Percentiles rank a stretch among this genome's conserved stretches.
These are phyloP conservation scores for Sherardia arvensis DNA, from an alignment of 257 asterid genomes.

Conservation along the genomic window DNA sequence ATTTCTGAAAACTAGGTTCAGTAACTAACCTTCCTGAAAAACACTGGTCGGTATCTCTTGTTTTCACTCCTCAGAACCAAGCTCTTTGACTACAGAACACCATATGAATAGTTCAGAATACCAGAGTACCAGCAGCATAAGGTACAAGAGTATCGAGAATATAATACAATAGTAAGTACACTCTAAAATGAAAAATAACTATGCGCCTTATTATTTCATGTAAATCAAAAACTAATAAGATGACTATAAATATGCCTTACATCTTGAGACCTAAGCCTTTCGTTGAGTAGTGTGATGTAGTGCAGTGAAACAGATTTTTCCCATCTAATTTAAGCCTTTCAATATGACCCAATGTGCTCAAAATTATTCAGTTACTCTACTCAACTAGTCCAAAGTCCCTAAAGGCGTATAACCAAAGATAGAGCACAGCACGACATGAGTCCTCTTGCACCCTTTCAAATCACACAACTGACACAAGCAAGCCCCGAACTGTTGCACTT, in stretches of 20 bases:
- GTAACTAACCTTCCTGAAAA: constrained; percentile 73
- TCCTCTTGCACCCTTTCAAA: not conserved
- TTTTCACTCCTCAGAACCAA: constrained; percentile 61
- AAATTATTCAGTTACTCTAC: not conserved
- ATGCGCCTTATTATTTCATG: not conserved
- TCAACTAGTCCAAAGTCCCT: not conserved
- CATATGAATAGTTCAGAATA: constrained; percentile 5
- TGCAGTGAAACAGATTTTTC: not conserved
- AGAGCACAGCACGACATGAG: not conserved
- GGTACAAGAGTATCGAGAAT: not conserved
- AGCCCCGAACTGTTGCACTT: not conserved
- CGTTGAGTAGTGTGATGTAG: not conserved
- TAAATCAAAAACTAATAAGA: not conserved
- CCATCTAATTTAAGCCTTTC: not conserved
- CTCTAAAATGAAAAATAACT: not conserved
- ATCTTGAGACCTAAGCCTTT: no score
- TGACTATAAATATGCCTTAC: not conserved
- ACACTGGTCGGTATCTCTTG: constrained; percentile 79
- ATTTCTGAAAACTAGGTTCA: constrained; percentile 2
- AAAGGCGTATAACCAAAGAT: not conserved
- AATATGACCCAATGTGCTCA: not conserved
- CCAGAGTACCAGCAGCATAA: constrained; percentile 1
- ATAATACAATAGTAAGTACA: not conserved
- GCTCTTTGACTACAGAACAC: constrained; percentile 64
- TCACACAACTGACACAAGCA: no score